These are phyloP conservation scores for Willaertia magna DNA, from an alignment of 208 protist genomes.

Conservation along the genomic window DNA sequence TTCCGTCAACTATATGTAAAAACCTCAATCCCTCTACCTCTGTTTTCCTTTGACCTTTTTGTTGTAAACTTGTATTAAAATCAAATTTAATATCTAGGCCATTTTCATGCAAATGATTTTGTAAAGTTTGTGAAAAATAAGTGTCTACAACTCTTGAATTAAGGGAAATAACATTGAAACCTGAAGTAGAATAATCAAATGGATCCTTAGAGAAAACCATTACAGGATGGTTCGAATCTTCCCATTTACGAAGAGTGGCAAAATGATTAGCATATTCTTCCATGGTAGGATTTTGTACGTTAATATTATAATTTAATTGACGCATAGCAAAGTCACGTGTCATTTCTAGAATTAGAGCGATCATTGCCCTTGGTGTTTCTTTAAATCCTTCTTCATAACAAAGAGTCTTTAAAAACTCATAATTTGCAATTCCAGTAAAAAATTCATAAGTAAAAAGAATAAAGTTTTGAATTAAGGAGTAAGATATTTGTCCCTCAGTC, in stretches of 20 bases:
- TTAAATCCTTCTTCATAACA: too few relatives aligned
- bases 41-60: background rate
- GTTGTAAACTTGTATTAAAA: background rate
- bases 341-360: background rate
- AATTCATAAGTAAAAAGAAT: background rate
- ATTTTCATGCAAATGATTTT: background rate
- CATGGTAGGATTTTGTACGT: background rate
- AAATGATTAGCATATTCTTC: background rate
- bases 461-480: background rate
- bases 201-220: background rate
- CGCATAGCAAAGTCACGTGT: background rate
- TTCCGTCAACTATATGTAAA: background rate
- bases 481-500: background rate
- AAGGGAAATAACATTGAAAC: background rate
- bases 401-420: background rate
- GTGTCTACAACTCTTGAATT: background rate
- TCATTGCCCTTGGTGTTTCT: background rate
- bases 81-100: conserved; percentile 2
- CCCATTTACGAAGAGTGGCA: background rate
- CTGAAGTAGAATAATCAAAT: background rate
- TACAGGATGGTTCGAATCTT: background rate
- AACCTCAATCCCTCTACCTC: background rate
- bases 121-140: background rate
- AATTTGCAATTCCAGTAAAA: background rate
- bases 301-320: background rate